These are phyloP conservation scores for Diaporthe amygdali DNA, from an alignment of 2,329 filamentous ascomycete genomes.

Conservation along the genomic window DNA sequence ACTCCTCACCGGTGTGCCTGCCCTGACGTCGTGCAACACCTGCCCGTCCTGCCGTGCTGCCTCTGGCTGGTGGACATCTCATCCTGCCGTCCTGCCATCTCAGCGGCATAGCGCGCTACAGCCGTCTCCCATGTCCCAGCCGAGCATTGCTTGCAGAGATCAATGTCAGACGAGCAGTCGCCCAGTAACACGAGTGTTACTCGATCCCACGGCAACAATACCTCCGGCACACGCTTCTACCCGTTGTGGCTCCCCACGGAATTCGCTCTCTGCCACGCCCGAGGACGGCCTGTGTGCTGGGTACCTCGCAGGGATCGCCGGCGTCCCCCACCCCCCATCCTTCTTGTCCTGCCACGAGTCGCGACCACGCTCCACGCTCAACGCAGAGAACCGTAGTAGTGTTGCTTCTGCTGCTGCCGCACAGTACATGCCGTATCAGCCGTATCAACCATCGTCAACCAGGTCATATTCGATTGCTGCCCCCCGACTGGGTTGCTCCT, in stretches of 20 bases:
- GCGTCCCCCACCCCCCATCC: background rate
- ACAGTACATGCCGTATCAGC: background rate
- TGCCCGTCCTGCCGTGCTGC: background rate
- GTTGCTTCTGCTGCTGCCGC: background rate
- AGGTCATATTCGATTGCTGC: background rate
- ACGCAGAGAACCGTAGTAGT: background rate
- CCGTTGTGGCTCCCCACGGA: background rate
- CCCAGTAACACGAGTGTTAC: slow-evolving; percentile 20
- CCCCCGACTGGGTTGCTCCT: slow-evolving; percentile 9
- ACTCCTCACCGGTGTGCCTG: slow-evolving; percentile 17
- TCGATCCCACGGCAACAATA: slow-evolving; percentile 12
- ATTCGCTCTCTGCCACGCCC: slow-evolving; percentile 15
- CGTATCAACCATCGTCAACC: slow-evolving; percentile 14
- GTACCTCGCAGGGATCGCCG: slow-evolving; percentile 20
- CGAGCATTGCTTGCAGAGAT: slow-evolving; percentile 25
- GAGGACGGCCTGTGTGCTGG: slow-evolving; percentile 10
- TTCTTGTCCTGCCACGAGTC: slow-evolving; percentile 14
- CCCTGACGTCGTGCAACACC: slow-evolving; percentile 12
- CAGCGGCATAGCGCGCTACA: background rate
- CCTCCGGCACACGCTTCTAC: slow-evolving; percentile 21
- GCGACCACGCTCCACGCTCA: slow-evolving; percentile 4
- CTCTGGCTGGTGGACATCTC: too few relatives aligned
- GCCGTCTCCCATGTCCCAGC: slow-evolving; percentile 14
- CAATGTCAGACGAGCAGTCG: slow-evolving; percentile 2
- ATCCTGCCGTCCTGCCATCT: too few relatives aligned